Evolutionary conservation across 257 asterid genomes (phyloP).

Genomic region (Nicotiana tabacum): DNA sequence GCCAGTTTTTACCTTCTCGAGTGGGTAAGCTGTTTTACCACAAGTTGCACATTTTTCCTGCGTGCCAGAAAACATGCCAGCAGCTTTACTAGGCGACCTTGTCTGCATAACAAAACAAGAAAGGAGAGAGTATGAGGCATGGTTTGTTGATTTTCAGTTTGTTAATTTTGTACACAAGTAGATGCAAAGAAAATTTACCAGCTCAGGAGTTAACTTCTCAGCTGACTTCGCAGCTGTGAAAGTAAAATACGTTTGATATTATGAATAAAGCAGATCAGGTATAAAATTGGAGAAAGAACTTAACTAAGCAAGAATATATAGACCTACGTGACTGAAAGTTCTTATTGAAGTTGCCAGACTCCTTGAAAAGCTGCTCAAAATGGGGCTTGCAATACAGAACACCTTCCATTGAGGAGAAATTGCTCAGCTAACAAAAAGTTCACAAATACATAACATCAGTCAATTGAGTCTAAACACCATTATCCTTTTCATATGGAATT

Average conservation of each 20-base stretch:
- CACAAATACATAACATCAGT: neutral
- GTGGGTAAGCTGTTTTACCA: slow-evolving; percentile 89
- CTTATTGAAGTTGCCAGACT: slow-evolving; percentile 79
- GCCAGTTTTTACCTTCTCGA: slow-evolving; percentile 65
- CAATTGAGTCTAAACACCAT: neutral
- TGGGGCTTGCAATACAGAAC: slow-evolving; percentile 94
- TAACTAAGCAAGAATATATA: neutral
- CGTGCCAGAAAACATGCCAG: slow-evolving; percentile 95
- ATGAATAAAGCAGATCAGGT: neutral
- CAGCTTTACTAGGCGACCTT: slow-evolving; percentile 90
- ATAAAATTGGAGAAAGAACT: neutral
- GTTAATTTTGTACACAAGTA: neutral
- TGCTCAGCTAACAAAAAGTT: slow-evolving; percentile 58
- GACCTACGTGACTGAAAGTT: slow-evolving; percentile 81
- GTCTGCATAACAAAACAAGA: slow-evolving; percentile 39
- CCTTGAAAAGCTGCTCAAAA: slow-evolving; percentile 89
- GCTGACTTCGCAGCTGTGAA: slow-evolving; percentile 88
- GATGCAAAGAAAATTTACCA: slow-evolving; percentile 40
- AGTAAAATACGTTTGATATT: slow-evolving; percentile 9
- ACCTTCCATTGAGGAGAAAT: slow-evolving; percentile 93
- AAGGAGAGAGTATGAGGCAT: slow-evolving; percentile 13
- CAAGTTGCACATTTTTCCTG: slow-evolving; percentile 95
- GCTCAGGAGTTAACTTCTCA: slow-evolving; percentile 73
- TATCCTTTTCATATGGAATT: neutral
- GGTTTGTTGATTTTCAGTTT: neutral